A percentile compares a stretch with the other conserved stretches of the same genome.
Conservation (phyloP, 176 grass and related monocot species). For the Melocanna baccifera region DNA sequence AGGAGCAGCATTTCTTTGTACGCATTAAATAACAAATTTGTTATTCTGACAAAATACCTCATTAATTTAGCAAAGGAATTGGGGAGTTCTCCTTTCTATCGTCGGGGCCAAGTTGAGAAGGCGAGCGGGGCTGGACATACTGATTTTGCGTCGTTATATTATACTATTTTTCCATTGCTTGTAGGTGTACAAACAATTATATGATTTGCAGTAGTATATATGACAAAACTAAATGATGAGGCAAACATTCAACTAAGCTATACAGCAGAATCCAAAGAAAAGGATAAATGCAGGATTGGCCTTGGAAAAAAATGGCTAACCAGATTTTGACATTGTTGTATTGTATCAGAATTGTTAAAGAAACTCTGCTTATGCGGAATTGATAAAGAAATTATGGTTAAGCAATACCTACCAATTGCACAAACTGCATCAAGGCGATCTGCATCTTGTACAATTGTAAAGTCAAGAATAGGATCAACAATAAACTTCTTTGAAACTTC, state of each 20-base stretch:
- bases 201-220: background rate
- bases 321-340: background rate
- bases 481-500: slow-evolving; percentile 56
- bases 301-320: background rate
- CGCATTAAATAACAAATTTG: too few relatives aligned
- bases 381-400: background rate
- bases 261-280: background rate
- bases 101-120: too few relatives aligned
- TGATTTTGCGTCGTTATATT: too few relatives aligned
- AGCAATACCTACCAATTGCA: slow-evolving; percentile 24
- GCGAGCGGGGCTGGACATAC: too few relatives aligned
- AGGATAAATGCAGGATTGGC: background rate
- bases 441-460: slow-evolving; percentile 90
- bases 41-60: too few relatives aligned
- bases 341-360: background rate
- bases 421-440: slow-evolving; percentile 91
- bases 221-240: background rate
- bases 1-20: too few relatives aligned
- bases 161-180: background rate
- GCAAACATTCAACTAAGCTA: background rate
- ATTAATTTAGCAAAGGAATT: too few relatives aligned
- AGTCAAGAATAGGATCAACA: slow-evolving; percentile 53
- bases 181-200: background rate
- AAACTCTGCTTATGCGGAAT: background rate
- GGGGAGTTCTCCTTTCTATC: too few relatives aligned